Evolutionary conservation across 1,284 basidiomycete species (phyloP).

Genomic region (Heterobasidion annosum): DNA sequence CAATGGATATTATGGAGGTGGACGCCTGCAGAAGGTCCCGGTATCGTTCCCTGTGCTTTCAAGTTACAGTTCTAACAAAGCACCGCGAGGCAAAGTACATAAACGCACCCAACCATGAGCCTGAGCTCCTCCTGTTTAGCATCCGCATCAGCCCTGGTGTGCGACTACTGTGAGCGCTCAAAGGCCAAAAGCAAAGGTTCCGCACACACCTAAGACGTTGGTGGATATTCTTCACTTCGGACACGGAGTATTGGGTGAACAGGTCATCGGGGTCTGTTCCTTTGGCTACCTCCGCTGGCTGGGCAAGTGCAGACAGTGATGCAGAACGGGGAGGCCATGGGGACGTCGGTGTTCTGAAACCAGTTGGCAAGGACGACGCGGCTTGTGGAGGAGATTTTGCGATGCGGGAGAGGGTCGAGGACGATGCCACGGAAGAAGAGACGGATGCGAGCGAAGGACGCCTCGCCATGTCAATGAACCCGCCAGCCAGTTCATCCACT

Average conservation of each 20-base stretch:
- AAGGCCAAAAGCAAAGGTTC: background rate
- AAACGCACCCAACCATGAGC: slow-evolving; percentile 89
- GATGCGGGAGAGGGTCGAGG: slow-evolving; percentile 4
- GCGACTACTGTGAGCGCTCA: slow-evolving; percentile 1
- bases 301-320: slow-evolving; percentile 1
- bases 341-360: slow-evolving; percentile 6
- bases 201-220: slow-evolving; percentile 53
- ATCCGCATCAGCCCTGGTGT: slow-evolving; percentile 69
- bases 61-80: slow-evolving; percentile 22
- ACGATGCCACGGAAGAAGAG: slow-evolving; percentile 8
- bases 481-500: background rate
- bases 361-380: slow-evolving; percentile 3
- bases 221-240: slow-evolving; percentile 70
- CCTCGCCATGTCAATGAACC: slow-evolving; percentile 18
- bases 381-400: slow-evolving; percentile 4
- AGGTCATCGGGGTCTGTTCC: slow-evolving; percentile 71
- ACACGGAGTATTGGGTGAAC: slow-evolving; percentile 64
- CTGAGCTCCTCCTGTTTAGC: slow-evolving; percentile 88
- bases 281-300: background rate
- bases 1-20: slow-evolving; percentile 75
- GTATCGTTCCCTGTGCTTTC: slow-evolving; percentile 84
- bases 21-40: slow-evolving; percentile 89
- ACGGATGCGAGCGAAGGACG: slow-evolving; percentile 17
- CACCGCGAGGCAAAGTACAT: slow-evolving; percentile 1
- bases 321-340: slow-evolving; percentile 10